Evolutionary conservation across 306 rosid genomes (phyloP).

Genomic region (Chamaecrista fasciculata): DNA sequence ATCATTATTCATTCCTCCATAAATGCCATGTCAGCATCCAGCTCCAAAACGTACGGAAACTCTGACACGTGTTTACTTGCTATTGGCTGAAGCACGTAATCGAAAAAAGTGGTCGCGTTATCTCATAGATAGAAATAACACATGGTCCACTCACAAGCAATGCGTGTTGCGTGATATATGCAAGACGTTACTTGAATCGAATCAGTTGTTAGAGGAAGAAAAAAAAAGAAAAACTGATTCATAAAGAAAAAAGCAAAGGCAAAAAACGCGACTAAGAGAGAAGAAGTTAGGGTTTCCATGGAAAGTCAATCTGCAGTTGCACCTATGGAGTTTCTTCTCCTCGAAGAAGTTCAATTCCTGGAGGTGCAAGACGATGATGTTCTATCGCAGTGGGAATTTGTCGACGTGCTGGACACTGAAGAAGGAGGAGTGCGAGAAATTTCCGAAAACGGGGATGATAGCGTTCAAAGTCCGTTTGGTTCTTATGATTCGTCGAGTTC

Average conservation of each 20-base stretch:
- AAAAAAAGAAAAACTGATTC: neutral
- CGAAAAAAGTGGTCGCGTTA: neutral
- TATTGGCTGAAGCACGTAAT: constrained; percentile 37
- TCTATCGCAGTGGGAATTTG: constrained; percentile 56
- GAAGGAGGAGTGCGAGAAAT: neutral
- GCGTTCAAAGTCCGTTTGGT: neutral
- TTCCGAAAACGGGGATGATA: neutral
- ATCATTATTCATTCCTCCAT: too few relatives aligned
- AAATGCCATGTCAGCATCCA: neutral
- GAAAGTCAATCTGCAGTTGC: constrained; percentile 39
- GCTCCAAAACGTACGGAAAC: neutral
- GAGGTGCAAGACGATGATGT: constrained; percentile 36
- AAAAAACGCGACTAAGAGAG: neutral
- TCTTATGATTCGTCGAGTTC: constrained; percentile 26
- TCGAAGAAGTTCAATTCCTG: constrained; percentile 46
- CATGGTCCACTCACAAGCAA: constrained; percentile 26
- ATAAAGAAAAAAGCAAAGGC: neutral
- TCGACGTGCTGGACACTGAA: constrained; percentile 30
- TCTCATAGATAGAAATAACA: constrained; percentile 18
- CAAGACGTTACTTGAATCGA: neutral
- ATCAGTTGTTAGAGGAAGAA: too few relatives aligned
- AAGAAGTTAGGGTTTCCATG: constrained; percentile 23
- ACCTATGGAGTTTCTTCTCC: constrained; percentile 41
- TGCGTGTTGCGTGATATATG: neutral
- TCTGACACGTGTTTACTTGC: neutral